phyloP scores from a whole-genome alignment of 106 monocot genomes.

The Dendrobium catenatum region DNA sequence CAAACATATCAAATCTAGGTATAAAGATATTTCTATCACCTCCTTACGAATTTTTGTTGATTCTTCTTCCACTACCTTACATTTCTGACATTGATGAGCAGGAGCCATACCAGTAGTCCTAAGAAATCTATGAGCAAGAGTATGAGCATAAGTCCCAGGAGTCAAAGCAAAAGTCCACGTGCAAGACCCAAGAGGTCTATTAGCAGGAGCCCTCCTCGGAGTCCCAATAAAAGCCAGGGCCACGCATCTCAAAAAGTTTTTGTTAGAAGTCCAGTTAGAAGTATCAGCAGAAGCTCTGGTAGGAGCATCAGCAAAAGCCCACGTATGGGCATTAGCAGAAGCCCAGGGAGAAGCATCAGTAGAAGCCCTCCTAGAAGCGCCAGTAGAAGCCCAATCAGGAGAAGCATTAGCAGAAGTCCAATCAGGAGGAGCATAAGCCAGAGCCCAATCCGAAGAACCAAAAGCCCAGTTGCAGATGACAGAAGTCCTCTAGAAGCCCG shows the following conservation, averaged over 20 bases:
- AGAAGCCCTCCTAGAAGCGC: constrained; percentile 14
- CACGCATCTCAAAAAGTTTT: constrained; percentile 6
- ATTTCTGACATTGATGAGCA: constrained; percentile 50
- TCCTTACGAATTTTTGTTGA: constrained; percentile 14
- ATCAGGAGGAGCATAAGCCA: constrained; percentile 14
- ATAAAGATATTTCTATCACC: constrained; percentile 18
- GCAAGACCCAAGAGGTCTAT: constrained; percentile 6
- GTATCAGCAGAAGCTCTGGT: constrained; percentile 35
- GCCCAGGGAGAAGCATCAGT: constrained; percentile 17
- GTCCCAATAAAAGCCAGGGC: constrained; percentile 33
- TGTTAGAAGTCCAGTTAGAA: constrained; percentile 13
- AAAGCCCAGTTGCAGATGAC: constrained; percentile 19
- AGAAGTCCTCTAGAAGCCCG: constrained; percentile 25
- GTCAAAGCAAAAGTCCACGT: constrained; percentile 36
- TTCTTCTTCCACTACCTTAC: constrained; percentile 23
- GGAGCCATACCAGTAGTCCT: constrained; percentile 59
- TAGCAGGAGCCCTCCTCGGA: constrained; percentile 3
- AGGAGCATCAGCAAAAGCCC: constrained; percentile 81
- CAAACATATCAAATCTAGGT: constrained; percentile 62
- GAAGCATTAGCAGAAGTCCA: constrained; percentile 22
- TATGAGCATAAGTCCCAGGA: constrained; percentile 72
- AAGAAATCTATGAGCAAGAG: constrained; percentile 54
- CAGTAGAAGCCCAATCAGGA: neutral
- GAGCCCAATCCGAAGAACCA: constrained; percentile 24
- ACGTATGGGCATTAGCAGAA: constrained; percentile 13